Evolutionary conservation across 495 filamentous ascomycete species (phyloP), one percentile per base, ranked within the genome.

Genomic region (Peziza echinospora): DNA sequence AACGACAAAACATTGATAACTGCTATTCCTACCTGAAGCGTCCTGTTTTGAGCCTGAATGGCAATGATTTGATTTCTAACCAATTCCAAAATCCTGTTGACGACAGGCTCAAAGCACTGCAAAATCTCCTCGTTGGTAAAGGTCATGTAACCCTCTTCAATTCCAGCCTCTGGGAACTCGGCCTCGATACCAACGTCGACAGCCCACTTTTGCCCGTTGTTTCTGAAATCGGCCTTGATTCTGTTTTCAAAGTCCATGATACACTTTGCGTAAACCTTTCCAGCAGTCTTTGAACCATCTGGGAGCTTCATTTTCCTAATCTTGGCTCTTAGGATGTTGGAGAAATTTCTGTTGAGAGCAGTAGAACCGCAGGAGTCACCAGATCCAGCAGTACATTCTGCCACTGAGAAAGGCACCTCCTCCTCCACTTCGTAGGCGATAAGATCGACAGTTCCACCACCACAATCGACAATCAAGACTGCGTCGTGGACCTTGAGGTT

Each of bases 231-330:
- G 24, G 79, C 79, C 60, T 84, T 84, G 64, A 84, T 81, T 41
- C 79, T 67, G 61, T 84, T 83, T 63, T 84, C 79, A 55, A 84
- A 84, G 60, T 84, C 79, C 77, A 82, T 82, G 51, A 84, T 83
- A 64, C 79, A 84, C 59, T 83, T 83, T 34, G 79, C 78, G 53
- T 84, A 84, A 11, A 84, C 78, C 60, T 77, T 78, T 24, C 79
- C 78, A 17, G 79, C 79, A 21, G 76, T 81, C 48, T 71, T 76
- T 19, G 78, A 82, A 13, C 78, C 79, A 58, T 82, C 78, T 0
- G 79, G 79, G n/a, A 84, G 65, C 60, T 84, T 80, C 79, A 84
- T 84, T 62, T 82, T 82, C 16, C 78, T 66, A 48, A 84, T 84
- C 61, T 82, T 82, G 10, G 79, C 76, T n/a, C 79, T 73, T 24